phyloP scores from a whole-genome alignment of 805 yeast genomes.

The Brettanomyces sp. region DNA sequence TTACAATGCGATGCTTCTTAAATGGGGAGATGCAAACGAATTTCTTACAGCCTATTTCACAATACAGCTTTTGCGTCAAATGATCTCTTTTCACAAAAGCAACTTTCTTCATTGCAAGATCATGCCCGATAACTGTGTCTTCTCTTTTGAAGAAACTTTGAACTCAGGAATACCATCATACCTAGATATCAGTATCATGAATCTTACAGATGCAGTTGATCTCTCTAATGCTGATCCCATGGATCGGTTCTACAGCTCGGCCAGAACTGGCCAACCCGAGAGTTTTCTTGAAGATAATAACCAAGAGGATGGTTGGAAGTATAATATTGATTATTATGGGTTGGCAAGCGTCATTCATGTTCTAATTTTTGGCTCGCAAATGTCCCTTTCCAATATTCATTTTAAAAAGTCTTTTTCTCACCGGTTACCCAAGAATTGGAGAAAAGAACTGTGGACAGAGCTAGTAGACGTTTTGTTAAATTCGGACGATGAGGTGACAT shows the following conservation, averaged over 20 bases:
- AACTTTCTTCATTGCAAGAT: constrained; percentile 79
- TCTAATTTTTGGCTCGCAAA: constrained; percentile 60
- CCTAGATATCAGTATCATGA: constrained; percentile 39
- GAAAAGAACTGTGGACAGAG: constrained; percentile 53
- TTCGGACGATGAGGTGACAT: constrained; percentile 26
- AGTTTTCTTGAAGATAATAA: constrained; percentile 67
- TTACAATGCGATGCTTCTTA: constrained; percentile 34
- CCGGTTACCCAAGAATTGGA: background rate
- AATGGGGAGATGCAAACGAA: constrained; percentile 36
- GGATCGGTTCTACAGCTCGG: no score
- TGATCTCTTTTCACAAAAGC: constrained; percentile 52
- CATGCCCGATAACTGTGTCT: constrained; percentile 81
- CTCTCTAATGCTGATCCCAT: constrained; percentile 46
- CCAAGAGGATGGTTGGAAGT: constrained; percentile 52
- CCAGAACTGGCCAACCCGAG: constrained; percentile 14
- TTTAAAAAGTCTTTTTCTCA: background rate
- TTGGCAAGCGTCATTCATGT: constrained; percentile 67
- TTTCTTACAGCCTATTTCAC: constrained; percentile 52
- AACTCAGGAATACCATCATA: constrained; percentile 9
- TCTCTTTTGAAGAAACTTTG: constrained; percentile 33
- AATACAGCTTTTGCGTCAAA: constrained; percentile 49
- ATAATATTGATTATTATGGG: constrained; percentile 78
- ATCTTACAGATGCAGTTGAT: constrained; percentile 78
- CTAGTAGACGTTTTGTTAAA: constrained; percentile 59
- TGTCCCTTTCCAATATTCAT: constrained; percentile 27